These are phyloP conservation scores for Arxiozyma slooffiae DNA, from an alignment of 1,139 yeast genomes.

Conservation along the genomic window DNA sequence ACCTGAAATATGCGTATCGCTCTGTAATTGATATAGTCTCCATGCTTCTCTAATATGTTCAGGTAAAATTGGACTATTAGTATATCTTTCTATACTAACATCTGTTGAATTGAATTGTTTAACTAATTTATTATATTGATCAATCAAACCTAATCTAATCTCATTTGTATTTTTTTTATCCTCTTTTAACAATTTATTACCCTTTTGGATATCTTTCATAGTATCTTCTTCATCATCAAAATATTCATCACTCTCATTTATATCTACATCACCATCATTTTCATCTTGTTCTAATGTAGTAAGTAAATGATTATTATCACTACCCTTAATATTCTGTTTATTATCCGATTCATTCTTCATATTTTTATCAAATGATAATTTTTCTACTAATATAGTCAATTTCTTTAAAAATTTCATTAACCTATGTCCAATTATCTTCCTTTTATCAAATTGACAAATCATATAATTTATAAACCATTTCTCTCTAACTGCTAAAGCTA, in stretches of 20 bases:
- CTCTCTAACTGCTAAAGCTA: slow-evolving; percentile 60
- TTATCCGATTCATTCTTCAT: slow-evolving; percentile 3
- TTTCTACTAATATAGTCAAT: slow-evolving; percentile 22
- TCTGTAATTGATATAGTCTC: slow-evolving; percentile 60
- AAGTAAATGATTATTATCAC: slow-evolving; percentile 2
- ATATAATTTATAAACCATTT: slow-evolving; percentile 40
- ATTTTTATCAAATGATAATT: background rate
- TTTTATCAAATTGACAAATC: slow-evolving; percentile 27
- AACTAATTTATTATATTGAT: slow-evolving; percentile 25
- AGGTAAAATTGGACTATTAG: slow-evolving; percentile 58
- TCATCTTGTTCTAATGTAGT: slow-evolving; percentile 8
- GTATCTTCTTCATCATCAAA: slow-evolving; percentile 25
- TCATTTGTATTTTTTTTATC: slow-evolving; percentile 20
- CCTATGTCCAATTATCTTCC: slow-evolving; percentile 26
- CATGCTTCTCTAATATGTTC: slow-evolving; percentile 86
- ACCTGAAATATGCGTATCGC: slow-evolving; percentile 51
- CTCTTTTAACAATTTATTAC: slow-evolving; percentile 19
- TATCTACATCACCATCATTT: slow-evolving; percentile 25
- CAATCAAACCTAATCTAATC: slow-evolving; percentile 20
- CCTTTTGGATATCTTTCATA: slow-evolving; percentile 14
- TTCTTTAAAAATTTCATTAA: slow-evolving; percentile 26
- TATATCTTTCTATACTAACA: slow-evolving; percentile 35
- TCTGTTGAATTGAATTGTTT: slow-evolving; percentile 24
- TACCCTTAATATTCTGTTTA: slow-evolving; percentile 1
- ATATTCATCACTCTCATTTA: slow-evolving; percentile 24